phyloP scores from a whole-genome alignment of 1,284 basidiomycete species.

The Trichosporon sp. region DNA sequence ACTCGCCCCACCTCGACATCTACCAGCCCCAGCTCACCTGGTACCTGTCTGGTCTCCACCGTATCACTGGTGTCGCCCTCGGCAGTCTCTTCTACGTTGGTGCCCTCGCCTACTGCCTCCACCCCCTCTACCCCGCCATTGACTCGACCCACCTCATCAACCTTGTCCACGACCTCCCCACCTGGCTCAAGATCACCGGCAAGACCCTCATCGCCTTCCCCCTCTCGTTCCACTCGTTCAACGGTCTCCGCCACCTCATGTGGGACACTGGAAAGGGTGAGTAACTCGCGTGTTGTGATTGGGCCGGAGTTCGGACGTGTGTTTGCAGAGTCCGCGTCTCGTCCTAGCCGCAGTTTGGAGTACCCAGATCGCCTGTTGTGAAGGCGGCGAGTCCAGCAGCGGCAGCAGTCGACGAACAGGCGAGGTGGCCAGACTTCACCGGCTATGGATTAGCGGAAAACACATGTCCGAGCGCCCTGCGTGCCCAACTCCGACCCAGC shows the following conservation, averaged over 20 bases:
- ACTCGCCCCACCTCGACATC: constrained; percentile 90
- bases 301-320: background rate
- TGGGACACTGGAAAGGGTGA: constrained; percentile 91
- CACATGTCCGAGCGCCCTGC: constrained; percentile 4
- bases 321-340: background rate
- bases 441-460: background rate
- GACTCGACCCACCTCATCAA: constrained; percentile 78
- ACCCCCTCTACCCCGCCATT: constrained; percentile 66
- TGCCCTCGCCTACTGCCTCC: constrained; percentile 81
- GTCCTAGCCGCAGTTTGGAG: too few relatives aligned
- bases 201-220: constrained; percentile 79
- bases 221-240: constrained; percentile 86
- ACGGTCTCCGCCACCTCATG: constrained; percentile 85
- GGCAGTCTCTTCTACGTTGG: constrained; percentile 84
- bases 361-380: too few relatives aligned
- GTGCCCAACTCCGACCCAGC: background rate
- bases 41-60: constrained; percentile 80
- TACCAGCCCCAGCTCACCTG: constrained; percentile 94
- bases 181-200: constrained; percentile 70
- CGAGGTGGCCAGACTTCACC: too few relatives aligned
- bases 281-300: constrained; percentile 51
- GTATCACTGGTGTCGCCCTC: constrained; percentile 77
- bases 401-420: too few relatives aligned
- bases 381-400: too few relatives aligned
- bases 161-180: constrained; percentile 66